phyloP scores from a whole-genome alignment of 2,329 filamentous ascomycete species.

The Microdochium paspali region DNA sequence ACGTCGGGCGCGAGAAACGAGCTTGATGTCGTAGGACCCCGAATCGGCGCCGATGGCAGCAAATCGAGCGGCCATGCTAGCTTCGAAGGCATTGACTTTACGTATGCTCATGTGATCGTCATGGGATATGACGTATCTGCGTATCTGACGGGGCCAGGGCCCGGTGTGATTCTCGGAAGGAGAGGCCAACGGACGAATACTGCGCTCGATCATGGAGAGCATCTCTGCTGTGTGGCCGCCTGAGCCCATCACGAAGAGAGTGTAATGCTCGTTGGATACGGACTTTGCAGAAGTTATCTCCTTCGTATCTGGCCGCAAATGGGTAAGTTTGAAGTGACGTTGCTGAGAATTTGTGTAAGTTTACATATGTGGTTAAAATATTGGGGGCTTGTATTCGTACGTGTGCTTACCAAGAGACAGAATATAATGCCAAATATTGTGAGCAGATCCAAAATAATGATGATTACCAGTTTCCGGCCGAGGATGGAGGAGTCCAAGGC shows the following conservation, averaged over 20 bases:
- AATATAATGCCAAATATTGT: neutral
- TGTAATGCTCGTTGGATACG: constrained; percentile 27
- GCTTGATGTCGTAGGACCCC: constrained; percentile 53
- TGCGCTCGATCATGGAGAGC: constrained; percentile 66
- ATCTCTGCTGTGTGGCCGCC: constrained; percentile 95
- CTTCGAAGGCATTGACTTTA: constrained; percentile 51
- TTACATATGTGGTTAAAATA: too few relatives aligned
- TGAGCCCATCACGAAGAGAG: constrained; percentile 79
- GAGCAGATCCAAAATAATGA: neutral
- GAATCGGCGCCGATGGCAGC: constrained; percentile 10
- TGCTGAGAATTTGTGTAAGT: neutral
- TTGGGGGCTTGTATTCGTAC: too few relatives aligned
- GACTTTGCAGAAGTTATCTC: neutral
- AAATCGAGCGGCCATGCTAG: constrained; percentile 16
- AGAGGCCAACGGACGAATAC: constrained; percentile 36
- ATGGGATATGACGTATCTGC: constrained; percentile 73
- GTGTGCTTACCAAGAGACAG: neutral
- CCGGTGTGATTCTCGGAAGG: constrained; percentile 20
- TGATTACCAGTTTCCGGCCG: neutral
- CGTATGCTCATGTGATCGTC: constrained; percentile 65
- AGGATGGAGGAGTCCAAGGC: neutral
- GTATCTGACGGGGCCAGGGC: constrained; percentile 29
- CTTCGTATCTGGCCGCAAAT: neutral
- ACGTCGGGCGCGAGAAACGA: constrained; percentile 65
- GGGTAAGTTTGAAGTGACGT: neutral